phyloP scores from a whole-genome alignment of 495 filamentous ascomycete species.

The Annulohypoxylon stygium region DNA sequence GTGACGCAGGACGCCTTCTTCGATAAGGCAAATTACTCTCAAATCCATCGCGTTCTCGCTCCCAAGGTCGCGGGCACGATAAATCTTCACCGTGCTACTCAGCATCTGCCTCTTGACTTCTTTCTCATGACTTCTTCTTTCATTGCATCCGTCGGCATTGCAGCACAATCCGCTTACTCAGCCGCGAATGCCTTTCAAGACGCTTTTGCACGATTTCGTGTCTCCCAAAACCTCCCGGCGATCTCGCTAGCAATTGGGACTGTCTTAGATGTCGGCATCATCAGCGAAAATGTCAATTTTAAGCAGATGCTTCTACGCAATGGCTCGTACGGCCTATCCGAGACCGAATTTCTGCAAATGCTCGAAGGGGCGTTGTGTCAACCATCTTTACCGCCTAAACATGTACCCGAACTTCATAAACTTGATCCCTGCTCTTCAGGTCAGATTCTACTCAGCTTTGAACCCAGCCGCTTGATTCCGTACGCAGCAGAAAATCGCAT shows the following conservation, averaged over 20 bases:
- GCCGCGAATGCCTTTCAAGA: neutral
- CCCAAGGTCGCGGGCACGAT: neutral
- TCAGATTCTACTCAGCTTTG: neutral
- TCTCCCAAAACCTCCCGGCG: neutral
- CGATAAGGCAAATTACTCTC: no score
- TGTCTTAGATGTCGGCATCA: neutral
- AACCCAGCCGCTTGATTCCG: neutral
- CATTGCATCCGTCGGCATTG: neutral
- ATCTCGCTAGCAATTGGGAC: neutral
- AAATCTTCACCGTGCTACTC: neutral
- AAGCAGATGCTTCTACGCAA: neutral
- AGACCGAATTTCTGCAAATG: neutral
- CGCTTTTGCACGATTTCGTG: neutral
- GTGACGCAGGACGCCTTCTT: no score
- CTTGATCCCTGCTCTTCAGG: neutral
- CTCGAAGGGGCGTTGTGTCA: neutral
- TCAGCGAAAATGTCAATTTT: neutral
- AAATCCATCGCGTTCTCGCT: no score
- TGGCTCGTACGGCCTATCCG: neutral
- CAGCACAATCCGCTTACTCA: neutral
- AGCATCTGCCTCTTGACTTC: neutral
- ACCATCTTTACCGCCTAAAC: neutral
- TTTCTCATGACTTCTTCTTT: neutral
- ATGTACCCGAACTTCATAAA: neutral
- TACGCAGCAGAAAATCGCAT: neutral